Percentiles rank a stretch among this genome's conserved stretches.
These are phyloP conservation scores for Boletus rubescentipes DNA, from an alignment of 768 basidiomycete species.

Conservation along the genomic window DNA sequence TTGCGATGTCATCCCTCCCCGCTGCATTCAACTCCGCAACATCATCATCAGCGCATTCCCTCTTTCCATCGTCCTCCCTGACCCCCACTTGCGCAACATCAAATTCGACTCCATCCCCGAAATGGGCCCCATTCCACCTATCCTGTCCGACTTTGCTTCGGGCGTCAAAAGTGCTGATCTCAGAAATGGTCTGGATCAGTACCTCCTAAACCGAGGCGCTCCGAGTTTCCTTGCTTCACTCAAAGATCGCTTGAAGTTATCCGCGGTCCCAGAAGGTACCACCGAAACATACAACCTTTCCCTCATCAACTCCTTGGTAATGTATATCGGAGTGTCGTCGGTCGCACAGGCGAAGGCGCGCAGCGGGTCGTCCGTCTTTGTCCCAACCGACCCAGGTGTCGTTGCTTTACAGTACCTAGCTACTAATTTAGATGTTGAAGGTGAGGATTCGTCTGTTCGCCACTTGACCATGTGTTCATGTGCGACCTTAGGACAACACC, in stretches of 20 bases:
- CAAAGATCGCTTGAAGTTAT: slow-evolving; percentile 68
- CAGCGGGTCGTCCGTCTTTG: slow-evolving; percentile 80
- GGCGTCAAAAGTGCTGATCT: slow-evolving; percentile 81
- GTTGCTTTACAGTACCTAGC: slow-evolving; percentile 81
- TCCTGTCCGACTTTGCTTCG: slow-evolving; percentile 88
- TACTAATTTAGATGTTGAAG: slow-evolving; percentile 85
- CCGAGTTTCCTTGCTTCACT: slow-evolving; percentile 73
- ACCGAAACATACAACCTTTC: slow-evolving; percentile 80
- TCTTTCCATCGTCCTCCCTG: slow-evolving; percentile 72
- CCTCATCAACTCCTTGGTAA: slow-evolving; percentile 89
- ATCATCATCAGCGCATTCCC: slow-evolving; percentile 97
- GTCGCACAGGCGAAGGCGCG: slow-evolving; percentile 86
- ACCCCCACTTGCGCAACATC: slow-evolving; percentile 77
- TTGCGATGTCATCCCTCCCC: slow-evolving; percentile 87
- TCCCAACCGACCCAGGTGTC: slow-evolving; percentile 80
- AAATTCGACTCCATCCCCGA: slow-evolving; percentile 78
- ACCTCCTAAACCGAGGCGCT: slow-evolving; percentile 73
- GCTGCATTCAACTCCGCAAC: slow-evolving; percentile 95
- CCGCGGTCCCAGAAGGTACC: slow-evolving; percentile 44
- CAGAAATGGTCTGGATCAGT: slow-evolving; percentile 77
- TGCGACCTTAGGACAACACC: slow-evolving; percentile 77
- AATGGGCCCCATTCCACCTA: slow-evolving; percentile 89
- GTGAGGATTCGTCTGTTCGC: slow-evolving; percentile 41
- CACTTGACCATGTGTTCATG: neutral
- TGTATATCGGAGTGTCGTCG: slow-evolving; percentile 94